Base-by-base conservation (phyloP, 2,329 filamentous ascomycete genomes). In the Lachnellula cervina region DNA sequence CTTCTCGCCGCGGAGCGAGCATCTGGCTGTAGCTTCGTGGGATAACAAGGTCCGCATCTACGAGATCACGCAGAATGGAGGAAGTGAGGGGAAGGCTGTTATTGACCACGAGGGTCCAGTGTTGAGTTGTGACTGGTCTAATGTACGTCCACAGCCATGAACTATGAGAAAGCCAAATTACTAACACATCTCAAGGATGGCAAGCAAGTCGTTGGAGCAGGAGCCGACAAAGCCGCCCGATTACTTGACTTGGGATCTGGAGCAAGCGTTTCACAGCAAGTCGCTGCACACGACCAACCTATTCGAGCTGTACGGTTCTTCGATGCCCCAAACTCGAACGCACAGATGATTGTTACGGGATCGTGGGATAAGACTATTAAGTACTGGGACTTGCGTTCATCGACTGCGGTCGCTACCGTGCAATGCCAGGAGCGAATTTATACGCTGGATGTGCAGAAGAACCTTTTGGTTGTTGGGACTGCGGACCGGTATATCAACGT, bases 41-140 rank as follows among this genome's bases (percentile, higher is more conserved):
- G 94, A 99, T 75, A 96, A 95, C 77, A 96, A 96, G 72, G 90
- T 97, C 61, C 88, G 92, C 69, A 93, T 99, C 70, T 99, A 97
- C 76, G 90, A 97, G 73, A 90, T 97, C 70, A 84, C 87, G 62
- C 75, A 74, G 55, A 84, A 84, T 63, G 90, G 91, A 44, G 82
- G 88, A 69, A 93, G 88, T 68, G 84, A 90, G 70, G 91, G 90
- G 49, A 93, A 92, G 68, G 90, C 90, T 60, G 77, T 87, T 57
- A 95, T 94, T 69, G 88, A 95, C 64, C 90, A 95, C 73, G 87
- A 90, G 62, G 89, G 81, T 45, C 90, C 92, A 3, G 92, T 96
- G 3, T 76, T 99, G 59, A 88, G 84, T 69, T 87, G 87, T 61
- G 88, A 91, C 68, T 97, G 93, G 82, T 91, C 90, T 72, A 90